These are phyloP conservation scores for Cadophora luteo-olivacea DNA, from an alignment of 2,329 filamentous ascomycete species.

Conservation along the genomic window DNA sequence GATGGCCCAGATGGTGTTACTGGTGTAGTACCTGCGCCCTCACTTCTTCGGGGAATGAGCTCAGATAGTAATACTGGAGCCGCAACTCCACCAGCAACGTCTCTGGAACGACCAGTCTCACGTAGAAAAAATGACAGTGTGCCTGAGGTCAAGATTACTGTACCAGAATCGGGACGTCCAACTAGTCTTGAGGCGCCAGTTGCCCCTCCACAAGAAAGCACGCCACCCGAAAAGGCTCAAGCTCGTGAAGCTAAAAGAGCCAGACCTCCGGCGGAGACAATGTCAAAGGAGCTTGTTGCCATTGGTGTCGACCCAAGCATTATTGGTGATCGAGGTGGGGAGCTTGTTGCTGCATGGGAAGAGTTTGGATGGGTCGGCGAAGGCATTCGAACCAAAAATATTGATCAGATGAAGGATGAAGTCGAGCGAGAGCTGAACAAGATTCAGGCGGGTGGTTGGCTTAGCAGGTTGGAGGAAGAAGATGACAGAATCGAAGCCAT, in stretches of 20 bases:
- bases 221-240: slow-evolving; percentile 40
- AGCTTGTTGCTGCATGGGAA: slow-evolving; percentile 82
- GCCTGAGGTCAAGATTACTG: slow-evolving; percentile 65
- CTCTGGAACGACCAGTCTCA: slow-evolving; percentile 36
- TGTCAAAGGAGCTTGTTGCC: slow-evolving; percentile 44
- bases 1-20: slow-evolving; percentile 89
- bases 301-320: slow-evolving; percentile 79
- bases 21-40: slow-evolving; percentile 82
- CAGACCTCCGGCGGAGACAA: slow-evolving; percentile 43
- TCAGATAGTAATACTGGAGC: slow-evolving; percentile 47
- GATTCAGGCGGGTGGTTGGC: slow-evolving; percentile 91
- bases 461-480: slow-evolving; percentile 82
- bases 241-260: slow-evolving; percentile 40
- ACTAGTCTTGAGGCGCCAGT: slow-evolving; percentile 49
- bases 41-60: slow-evolving; percentile 50
- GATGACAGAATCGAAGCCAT: slow-evolving; percentile 90
- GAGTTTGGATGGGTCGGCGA: slow-evolving; percentile 90
- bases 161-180: slow-evolving; percentile 52
- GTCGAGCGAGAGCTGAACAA: slow-evolving; percentile 88
- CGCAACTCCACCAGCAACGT: slow-evolving; percentile 38
- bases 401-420: slow-evolving; percentile 82
- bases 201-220: slow-evolving; percentile 45
- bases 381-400: slow-evolving; percentile 74
- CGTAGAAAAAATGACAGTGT: slow-evolving; percentile 45
- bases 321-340: slow-evolving; percentile 77